These are phyloP conservation scores for Hylodesmum podocarpum DNA, from an alignment of 306 rosid species.

Conservation along the genomic window DNA sequence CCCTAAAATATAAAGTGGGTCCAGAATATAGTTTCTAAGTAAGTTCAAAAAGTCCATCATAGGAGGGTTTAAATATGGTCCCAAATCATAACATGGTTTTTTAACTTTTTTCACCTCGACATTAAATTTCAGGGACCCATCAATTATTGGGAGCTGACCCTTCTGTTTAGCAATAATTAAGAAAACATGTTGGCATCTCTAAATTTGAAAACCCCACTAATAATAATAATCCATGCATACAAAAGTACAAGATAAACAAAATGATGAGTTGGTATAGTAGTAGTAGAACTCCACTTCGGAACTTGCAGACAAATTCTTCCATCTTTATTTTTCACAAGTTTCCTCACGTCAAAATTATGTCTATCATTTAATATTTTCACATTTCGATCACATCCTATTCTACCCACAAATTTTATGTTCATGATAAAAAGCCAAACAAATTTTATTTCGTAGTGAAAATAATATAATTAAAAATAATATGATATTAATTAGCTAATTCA, in stretches of 20 bases:
- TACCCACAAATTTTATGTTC: neutral
- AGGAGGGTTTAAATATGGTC: constrained; percentile 30
- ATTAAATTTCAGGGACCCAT: constrained; percentile 48
- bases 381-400: neutral
- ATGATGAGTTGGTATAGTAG: constrained; percentile 26
- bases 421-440: neutral
- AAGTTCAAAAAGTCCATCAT: constrained; percentile 34
- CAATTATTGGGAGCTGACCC: constrained; percentile 49
- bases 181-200: constrained; percentile 38
- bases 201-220: constrained; percentile 39
- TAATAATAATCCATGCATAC: constrained; percentile 17
- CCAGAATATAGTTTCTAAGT: constrained; percentile 21
- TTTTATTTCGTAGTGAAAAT: no score
- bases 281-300: neutral
- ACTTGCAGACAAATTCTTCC: constrained; percentile 1
- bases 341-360: neutral
- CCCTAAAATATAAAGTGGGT: constrained; percentile 21
- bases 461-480: no score
- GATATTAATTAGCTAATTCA: no score
- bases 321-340: neutral
- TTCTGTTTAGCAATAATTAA: constrained; percentile 43
- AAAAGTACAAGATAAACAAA: constrained; percentile 20
- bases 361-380: neutral
- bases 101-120: constrained; percentile 37
- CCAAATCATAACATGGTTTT: constrained; percentile 32